Base-by-base conservation (phyloP, 306 rosid genomes). In the Comarum palustre region DNA sequence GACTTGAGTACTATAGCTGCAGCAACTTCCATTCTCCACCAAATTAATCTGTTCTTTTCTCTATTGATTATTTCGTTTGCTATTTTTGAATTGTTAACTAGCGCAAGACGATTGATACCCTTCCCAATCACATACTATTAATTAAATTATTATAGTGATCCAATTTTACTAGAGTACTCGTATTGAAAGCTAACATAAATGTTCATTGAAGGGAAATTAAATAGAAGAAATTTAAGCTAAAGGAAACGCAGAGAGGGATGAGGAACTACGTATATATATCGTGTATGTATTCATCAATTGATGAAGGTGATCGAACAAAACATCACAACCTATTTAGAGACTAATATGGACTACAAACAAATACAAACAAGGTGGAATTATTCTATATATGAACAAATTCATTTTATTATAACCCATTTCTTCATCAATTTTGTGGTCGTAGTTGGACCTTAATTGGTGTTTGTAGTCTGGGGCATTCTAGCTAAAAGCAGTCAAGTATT, bases 1-100 rank as follows among this genome's bases (percentile, higher is more conserved):
- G 72, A 81, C 72, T 57, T 12, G 46, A 60, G 38, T 58, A 27
- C 38, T 27, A 22, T 22, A 66, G 74, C 32, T 60, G 36, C 52
- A 62, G 72, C 65, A 41, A 6, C 63, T 68, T 38, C 54, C 32
- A 29, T 59, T 46, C 70, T 47, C 66, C 50, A 51, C 63, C 68
- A 67, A 68, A 67, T 76, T 60, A 34, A 29, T 73, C 52, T 67
- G 41, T 24, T 27, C 7, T 57, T 25, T 16, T 52, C 11, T 69
- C 6, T 43, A 3, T 22, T 57, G 39, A n/a, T n/a, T n/a, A 46
- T 43, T 42, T 24, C 4, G 50, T 36, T 60, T 41, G 61, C 55
- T 34, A 5, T 38, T 57, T 52, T 63, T 64, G 25, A 34, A 60
- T 71, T 43, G 9, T 20, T 31, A 3, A 14, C 3, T 66, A 66